Conservation (phyloP, 2,329 filamentous ascomycete genomes). For the Fusarium abutilonis region DNA sequence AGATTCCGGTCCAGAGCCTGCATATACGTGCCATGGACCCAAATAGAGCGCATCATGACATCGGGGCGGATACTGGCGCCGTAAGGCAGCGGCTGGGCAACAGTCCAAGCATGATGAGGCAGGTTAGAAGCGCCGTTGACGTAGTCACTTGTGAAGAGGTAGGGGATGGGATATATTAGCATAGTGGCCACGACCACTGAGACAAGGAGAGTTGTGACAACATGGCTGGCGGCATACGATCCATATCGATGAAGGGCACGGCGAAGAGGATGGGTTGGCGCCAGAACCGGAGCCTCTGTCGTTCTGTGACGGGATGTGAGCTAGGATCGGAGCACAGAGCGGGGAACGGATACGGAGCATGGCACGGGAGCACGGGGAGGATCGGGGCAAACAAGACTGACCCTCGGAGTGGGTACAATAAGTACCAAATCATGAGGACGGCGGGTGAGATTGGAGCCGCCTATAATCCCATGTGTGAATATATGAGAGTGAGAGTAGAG, state of each 20-base stretch:
- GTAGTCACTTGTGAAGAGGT: slow-evolving; percentile 77
- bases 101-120: slow-evolving; percentile 84
- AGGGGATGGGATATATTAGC: slow-evolving; percentile 78
- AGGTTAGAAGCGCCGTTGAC: slow-evolving; percentile 76
- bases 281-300: slow-evolving; percentile 75
- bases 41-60: slow-evolving; percentile 83
- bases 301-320: slow-evolving; percentile 62
- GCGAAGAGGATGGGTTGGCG: slow-evolving; percentile 72
- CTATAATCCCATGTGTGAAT: slow-evolving; percentile 41
- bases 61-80: slow-evolving; percentile 65
- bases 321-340: slow-evolving; percentile 19
- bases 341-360: slow-evolving; percentile 16
- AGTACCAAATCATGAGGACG: slow-evolving; percentile 75
- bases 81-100: slow-evolving; percentile 70
- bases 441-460: slow-evolving; percentile 26
- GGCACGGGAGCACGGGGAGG: slow-evolving; percentile 26
- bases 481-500: slow-evolving; percentile 16
- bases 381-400: slow-evolving; percentile 55
- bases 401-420: slow-evolving; percentile 81
- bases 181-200: slow-evolving; percentile 76
- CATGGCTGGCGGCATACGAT: slow-evolving; percentile 75
- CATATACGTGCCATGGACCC: slow-evolving; percentile 86
- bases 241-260: slow-evolving; percentile 74
- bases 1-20: slow-evolving; percentile 73
- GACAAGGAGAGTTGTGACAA: slow-evolving; percentile 76